Percentiles rank a stretch among this genome's conserved stretches.
phyloP scores from a whole-genome alignment of 1,284 basidiomycete genomes.

The Fomitopsis palustris region DNA sequence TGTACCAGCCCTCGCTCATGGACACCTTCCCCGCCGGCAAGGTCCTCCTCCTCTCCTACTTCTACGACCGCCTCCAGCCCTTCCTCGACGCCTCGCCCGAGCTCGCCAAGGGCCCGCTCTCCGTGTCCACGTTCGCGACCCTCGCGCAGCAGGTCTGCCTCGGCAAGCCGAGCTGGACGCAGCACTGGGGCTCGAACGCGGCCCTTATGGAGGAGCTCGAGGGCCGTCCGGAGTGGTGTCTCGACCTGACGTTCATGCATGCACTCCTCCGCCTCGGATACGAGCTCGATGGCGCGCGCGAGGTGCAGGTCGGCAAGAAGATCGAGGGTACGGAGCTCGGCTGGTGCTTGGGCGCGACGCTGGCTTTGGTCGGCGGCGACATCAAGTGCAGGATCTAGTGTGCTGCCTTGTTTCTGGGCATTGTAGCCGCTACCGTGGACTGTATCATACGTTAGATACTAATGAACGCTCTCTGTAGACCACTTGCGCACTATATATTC shows the following conservation, averaged over 20 bases:
- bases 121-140: slow-evolving; percentile 58
- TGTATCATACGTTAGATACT: background rate
- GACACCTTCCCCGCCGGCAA: slow-evolving; percentile 84
- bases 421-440: background rate
- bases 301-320: slow-evolving; percentile 84
- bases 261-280: slow-evolving; percentile 81
- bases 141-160: slow-evolving; percentile 73
- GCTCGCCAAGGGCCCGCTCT: slow-evolving; percentile 35
- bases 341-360: slow-evolving; percentile 88
- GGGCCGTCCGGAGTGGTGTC: slow-evolving; percentile 89
- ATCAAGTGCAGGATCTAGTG: slow-evolving; percentile 45
- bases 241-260: slow-evolving; percentile 96
- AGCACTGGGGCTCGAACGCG: slow-evolving; percentile 48
- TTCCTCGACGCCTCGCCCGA: slow-evolving; percentile 51
- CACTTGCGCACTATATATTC: background rate
- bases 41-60: slow-evolving; percentile 90
- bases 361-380: slow-evolving; percentile 67
- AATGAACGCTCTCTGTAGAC: background rate
- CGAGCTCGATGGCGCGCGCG: slow-evolving; percentile 69
- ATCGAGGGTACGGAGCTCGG: slow-evolving; percentile 91
- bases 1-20: slow-evolving; percentile 94
- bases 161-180: slow-evolving; percentile 61
- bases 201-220: slow-evolving; percentile 73
- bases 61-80: slow-evolving; percentile 91
- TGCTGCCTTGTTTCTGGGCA: background rate